Evolutionary conservation across 108 stramenopile genomes (phyloP), one percentile per base, ranked within the genome.

Genomic region (Nitzschia putrida): DNA sequence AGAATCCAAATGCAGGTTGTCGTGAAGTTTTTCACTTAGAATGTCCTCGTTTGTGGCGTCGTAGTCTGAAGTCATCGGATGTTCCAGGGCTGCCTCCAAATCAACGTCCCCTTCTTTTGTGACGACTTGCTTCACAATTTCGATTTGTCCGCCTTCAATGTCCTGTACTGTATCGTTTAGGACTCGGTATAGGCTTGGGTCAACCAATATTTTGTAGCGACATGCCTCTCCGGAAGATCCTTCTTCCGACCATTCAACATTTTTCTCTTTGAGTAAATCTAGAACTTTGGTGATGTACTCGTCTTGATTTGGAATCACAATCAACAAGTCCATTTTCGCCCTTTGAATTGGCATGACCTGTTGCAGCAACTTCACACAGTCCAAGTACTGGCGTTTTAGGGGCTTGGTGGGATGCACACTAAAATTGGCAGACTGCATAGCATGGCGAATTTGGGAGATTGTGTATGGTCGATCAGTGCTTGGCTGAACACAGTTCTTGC

Each of bases 301-400:
- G 53, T 73, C 61, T 9, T 40, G n/a, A 40, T 54, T 26, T 22
- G 42, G 12, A 82, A 76, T 61, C 69, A 80, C 14, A 11, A 97
- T 60, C 18, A 88, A 74, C 16, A 98, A 66, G 57, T 88, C 83
- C 99, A 99, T 98, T 66, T 91, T 97, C 7, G 98, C 98, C 44
- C 99, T 63, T 73, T 93, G 91, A 57, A 99, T 95, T 23, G 94
- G 88, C 67, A 99, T 82, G n/a, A 92, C 85, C 6, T 57, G 40
- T 45, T 84, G 89, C 23, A 99, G 78, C 63, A 88, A 69, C 60
- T 85, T 87, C 41, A 99, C 94, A 52, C 95, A 93, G 65, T 99
- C 99, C 44, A 99, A 78, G 61, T 95, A 98, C 81, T 99, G 95
- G 68, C 82, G 82, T 84, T 99, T 99, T 49, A 95, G 68, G 29